Percentiles rank a stretch among this genome's conserved stretches.
Conservation (phyloP, 2,329 filamentous ascomycete genomes). For the Calonectria hongkongensis region DNA sequence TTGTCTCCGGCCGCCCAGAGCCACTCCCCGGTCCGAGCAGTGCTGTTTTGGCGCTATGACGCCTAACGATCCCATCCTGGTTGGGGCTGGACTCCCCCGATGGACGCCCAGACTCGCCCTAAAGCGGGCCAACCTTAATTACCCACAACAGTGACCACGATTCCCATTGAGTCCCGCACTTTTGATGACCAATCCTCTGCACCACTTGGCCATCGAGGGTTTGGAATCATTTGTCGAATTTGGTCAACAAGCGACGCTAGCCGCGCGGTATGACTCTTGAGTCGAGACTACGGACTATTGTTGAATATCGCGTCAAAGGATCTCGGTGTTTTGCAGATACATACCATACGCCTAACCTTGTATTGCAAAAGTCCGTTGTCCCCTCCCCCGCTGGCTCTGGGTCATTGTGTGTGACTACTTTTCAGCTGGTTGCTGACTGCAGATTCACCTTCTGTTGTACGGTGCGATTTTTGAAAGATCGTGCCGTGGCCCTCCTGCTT, state of each 20-base stretch:
- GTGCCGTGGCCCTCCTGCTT: no score
- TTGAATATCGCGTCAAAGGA: not conserved
- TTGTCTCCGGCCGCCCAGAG: not conserved
- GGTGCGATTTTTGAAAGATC: no score
- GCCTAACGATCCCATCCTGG: slow-evolving; percentile 2
- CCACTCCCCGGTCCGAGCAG: slow-evolving; percentile 13
- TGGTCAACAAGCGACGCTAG: not conserved
- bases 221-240: slow-evolving; percentile 23
- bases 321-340: not conserved
- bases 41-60: slow-evolving; percentile 13
- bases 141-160: not conserved
- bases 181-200: slow-evolving; percentile 23
- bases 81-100: not conserved
- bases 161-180: not conserved
- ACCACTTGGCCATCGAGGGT: slow-evolving; percentile 6
- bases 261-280: not conserved
- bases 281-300: not conserved
- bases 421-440: no score
- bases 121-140: slow-evolving; percentile 24
- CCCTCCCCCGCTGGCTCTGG: no score
- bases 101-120: not conserved
- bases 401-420: not conserved
- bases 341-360: not conserved
- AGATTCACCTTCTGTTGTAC: not conserved
- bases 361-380: not conserved